phyloP scores from a whole-genome alignment of 192 early-diverging fungal genomes.

The Coemansia asiatica region DNA sequence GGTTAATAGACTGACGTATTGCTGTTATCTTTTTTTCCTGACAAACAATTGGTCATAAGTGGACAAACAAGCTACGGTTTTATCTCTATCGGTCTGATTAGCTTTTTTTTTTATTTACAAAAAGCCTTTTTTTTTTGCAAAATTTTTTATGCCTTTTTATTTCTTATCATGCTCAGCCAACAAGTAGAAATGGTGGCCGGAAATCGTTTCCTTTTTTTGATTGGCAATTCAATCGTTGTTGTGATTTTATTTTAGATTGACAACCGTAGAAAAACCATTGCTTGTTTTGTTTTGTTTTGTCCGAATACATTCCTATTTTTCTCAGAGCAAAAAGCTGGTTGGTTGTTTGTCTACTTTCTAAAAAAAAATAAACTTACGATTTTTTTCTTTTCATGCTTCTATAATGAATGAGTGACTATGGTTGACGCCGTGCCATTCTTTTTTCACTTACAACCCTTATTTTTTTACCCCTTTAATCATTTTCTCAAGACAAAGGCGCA shows the following conservation, averaged over 20 bases:
- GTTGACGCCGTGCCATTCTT: not conserved
- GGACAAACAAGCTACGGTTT: no score
- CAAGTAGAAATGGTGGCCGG: not conserved
- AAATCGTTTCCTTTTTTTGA: conserved; percentile 4
- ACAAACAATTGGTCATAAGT: no score
- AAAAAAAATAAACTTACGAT: not conserved
- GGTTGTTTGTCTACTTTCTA: not conserved
- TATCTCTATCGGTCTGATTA: no score
- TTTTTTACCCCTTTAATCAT: not conserved
- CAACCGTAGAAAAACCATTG: not conserved
- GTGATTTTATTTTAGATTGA: not conserved
- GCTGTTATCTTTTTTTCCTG: no score
- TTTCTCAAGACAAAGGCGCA: not conserved
- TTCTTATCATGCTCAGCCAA: not conserved
- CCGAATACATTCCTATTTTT: not conserved
- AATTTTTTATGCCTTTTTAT: not conserved
- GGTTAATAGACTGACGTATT: no score
- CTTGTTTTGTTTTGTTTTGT: not conserved
- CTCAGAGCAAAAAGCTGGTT: not conserved
- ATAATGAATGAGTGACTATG: not conserved
- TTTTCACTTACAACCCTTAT: not conserved
- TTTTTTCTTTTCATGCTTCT: not conserved
- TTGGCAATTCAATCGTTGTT: not conserved
- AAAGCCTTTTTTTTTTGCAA: no score
- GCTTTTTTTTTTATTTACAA: no score